Conservation (phyloP, 2,329 filamentous ascomycete genomes). For the Cercospora zeae-maydis region DNA sequence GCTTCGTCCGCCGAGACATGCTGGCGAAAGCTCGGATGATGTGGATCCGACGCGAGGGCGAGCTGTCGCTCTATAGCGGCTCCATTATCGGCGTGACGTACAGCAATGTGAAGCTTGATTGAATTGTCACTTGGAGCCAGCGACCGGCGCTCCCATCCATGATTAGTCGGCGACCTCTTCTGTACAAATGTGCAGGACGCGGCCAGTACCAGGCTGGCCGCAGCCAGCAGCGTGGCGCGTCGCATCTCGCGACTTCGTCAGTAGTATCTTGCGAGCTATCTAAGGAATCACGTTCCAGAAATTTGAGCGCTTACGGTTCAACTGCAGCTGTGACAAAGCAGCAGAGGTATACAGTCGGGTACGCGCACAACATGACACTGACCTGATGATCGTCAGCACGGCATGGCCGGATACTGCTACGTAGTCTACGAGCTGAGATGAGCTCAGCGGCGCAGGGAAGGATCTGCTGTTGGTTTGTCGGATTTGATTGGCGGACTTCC, state of each 20-base stretch:
- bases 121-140: constrained; percentile 17
- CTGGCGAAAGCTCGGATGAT: constrained; percentile 16
- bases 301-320: neutral
- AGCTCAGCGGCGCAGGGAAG: neutral
- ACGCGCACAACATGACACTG: no score
- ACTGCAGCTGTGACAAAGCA: neutral
- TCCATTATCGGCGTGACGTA: constrained; percentile 20
- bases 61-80: constrained; percentile 16
- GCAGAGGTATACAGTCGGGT: neutral
- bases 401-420: neutral
- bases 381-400: neutral
- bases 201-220: neutral
- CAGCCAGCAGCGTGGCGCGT: neutral
- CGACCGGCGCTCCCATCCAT: constrained; percentile 17
- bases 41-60: constrained; percentile 13
- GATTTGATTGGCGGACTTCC: neutral
- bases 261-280: neutral
- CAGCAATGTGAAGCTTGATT: constrained; percentile 26
- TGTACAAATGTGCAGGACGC: constrained; percentile 9
- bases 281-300: neutral
- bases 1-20: constrained; percentile 18
- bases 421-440: constrained; percentile 7
- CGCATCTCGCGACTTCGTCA: neutral
- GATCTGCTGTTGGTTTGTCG: neutral
- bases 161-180: constrained; percentile 11